phyloP scores from a whole-genome alignment of 768 basidiomycete genomes.

The Psilocybe subaeruginosa region DNA sequence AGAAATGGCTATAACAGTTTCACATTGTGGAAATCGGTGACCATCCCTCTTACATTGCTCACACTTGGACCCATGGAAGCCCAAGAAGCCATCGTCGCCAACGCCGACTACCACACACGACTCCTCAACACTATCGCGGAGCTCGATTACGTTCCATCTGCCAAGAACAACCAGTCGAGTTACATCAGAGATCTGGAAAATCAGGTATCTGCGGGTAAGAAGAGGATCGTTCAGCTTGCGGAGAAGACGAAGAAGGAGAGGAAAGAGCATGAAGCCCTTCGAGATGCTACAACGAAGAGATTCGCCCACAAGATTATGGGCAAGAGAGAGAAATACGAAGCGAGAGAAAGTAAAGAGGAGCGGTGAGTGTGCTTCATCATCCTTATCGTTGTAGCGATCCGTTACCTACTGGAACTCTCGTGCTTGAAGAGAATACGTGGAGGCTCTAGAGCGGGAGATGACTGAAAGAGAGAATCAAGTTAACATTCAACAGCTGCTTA shows the following conservation, averaged over 20 bases:
- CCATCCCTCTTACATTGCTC: not conserved
- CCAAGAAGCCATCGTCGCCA: conserved; percentile 36
- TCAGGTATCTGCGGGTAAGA: conserved; percentile 25
- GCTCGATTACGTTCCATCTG: conserved; percentile 43
- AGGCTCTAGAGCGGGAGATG: conserved; percentile 45
- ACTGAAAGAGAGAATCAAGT: conserved; percentile 36
- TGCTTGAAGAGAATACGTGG: conserved; percentile 43
- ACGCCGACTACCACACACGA: conserved; percentile 39
- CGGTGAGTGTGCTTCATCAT: conserved; percentile 28
- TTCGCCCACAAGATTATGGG: conserved; percentile 44
- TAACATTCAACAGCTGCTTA: conserved; percentile 32
- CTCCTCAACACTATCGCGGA: conserved; percentile 36
- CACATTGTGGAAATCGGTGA: conserved; percentile 12
- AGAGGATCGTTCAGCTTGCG: conserved; percentile 29
- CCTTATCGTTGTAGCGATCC: not conserved
- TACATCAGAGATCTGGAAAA: conserved; percentile 38
- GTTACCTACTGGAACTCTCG: not conserved
- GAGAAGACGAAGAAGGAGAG: conserved; percentile 47
- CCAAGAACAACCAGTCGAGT: conserved; percentile 36
- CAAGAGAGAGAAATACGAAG: conserved; percentile 43
- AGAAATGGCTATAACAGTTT: conserved; percentile 8
- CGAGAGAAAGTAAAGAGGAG: conserved; percentile 47
- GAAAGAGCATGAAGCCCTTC: conserved; percentile 42
- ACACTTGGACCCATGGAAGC: conserved; percentile 24
- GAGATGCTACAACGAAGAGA: conserved; percentile 41